Percentiles rank a stretch among this genome's conserved stretches.
Evolutionary conservation across 2,329 filamentous ascomycete genomes (phyloP).

Genomic region (Penicillium sp.): DNA sequence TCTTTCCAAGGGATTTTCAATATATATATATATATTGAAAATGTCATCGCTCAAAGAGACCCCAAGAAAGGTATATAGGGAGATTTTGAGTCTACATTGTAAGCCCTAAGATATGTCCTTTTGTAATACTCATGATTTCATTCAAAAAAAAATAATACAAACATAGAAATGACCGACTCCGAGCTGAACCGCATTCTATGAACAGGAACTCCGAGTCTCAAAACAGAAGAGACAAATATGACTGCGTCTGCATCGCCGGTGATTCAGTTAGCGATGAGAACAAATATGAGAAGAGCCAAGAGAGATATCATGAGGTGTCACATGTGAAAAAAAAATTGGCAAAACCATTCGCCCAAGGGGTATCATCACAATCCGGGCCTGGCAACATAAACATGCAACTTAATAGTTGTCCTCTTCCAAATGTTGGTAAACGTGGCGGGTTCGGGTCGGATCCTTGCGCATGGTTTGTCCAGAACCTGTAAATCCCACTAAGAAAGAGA

Average conservation of each 20-base stretch:
- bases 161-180: conserved; percentile 19
- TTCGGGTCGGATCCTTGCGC: conserved; percentile 84
- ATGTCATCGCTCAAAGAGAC: background rate
- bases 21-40: background rate
- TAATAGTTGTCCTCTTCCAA: conserved; percentile 65
- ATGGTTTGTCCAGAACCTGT: conserved; percentile 93
- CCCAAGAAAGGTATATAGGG: background rate
- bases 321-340: conserved; percentile 14
- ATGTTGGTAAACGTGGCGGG: conserved; percentile 80
- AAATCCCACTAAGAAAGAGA: conserved; percentile 74
- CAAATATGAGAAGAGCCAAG: conserved; percentile 14
- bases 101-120: background rate
- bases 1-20: background rate
- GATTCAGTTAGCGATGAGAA: conserved; percentile 32
- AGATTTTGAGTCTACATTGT: background rate
- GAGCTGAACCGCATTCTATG: conserved; percentile 18
- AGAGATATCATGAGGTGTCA: conserved; percentile 15
- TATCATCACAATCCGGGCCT: conserved; percentile 6
- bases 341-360: conserved; percentile 10
- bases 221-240: conserved; percentile 20
- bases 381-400: conserved; percentile 6
- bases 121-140: conserved; percentile 1
- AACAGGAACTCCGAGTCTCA: conserved; percentile 19
- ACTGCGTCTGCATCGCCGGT: conserved; percentile 27
- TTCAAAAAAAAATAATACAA: background rate